Evolutionary conservation across 2,329 filamentous ascomycete genomes (phyloP).

Genomic region (Phialemoniopsis sp.): DNA sequence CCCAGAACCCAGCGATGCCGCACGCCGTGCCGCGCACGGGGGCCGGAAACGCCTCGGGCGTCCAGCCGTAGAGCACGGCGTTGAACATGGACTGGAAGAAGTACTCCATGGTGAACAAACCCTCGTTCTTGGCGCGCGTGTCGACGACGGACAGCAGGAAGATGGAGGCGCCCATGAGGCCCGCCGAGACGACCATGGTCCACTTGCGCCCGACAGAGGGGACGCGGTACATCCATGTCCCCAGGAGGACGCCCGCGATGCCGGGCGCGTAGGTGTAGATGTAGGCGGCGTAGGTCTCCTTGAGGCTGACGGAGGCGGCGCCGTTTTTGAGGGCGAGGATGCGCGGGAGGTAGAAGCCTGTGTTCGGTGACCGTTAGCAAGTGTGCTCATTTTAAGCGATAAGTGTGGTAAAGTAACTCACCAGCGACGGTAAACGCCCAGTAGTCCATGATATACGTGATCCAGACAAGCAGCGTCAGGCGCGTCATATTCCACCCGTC

Average conservation of each 20-base stretch:
- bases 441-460: constrained; percentile 40
- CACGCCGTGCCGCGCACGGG: constrained; percentile 46
- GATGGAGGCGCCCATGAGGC: constrained; percentile 36
- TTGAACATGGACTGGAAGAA: constrained; percentile 50
- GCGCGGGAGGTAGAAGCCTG: too few relatives aligned
- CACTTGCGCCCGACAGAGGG: constrained; percentile 31
- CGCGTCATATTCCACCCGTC: constrained; percentile 22
- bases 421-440: constrained; percentile 39
- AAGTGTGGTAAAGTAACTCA: too few relatives aligned
- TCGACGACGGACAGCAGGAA: constrained; percentile 40
- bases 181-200: constrained; percentile 36
- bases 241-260: constrained; percentile 44
- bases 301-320: constrained; percentile 44
- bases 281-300: constrained; percentile 44
- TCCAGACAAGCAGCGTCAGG: constrained; percentile 36
- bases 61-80: constrained; percentile 46
- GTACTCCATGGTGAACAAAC: constrained; percentile 46
- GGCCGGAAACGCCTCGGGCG: constrained; percentile 46
- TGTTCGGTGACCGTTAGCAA: too few relatives aligned
- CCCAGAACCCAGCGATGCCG: constrained; percentile 55
- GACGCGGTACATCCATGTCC: constrained; percentile 37
- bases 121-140: constrained; percentile 37
- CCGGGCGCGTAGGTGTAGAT: constrained; percentile 51
- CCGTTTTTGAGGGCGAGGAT: too few relatives aligned
- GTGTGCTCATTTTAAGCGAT: too few relatives aligned